Percentiles rank a stretch among this genome's conserved stretches.
phyloP scores from a whole-genome alignment of 768 basidiomycete genomes.

The Galerina marginata region DNA sequence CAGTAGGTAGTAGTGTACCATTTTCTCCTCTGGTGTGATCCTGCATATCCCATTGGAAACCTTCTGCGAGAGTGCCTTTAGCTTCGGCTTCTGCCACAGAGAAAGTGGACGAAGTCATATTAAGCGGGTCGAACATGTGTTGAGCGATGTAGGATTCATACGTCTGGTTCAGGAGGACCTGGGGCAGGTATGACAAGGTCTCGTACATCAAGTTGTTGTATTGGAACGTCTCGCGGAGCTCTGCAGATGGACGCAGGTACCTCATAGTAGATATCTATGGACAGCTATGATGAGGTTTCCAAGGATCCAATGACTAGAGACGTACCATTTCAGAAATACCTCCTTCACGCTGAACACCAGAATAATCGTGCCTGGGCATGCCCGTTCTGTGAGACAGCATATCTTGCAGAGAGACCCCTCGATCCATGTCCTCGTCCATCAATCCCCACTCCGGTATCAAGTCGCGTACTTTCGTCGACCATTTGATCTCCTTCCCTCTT shows the following conservation, averaged over 20 bases:
- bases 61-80: slow-evolving; percentile 40
- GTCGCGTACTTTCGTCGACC: slow-evolving; percentile 42
- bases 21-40: slow-evolving; percentile 35
- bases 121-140: slow-evolving; percentile 43
- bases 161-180: slow-evolving; percentile 42
- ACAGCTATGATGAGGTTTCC: background rate
- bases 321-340: slow-evolving; percentile 42
- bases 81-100: slow-evolving; percentile 41
- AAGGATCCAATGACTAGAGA: background rate
- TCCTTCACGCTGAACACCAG: slow-evolving; percentile 33
- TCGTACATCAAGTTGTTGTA: slow-evolving; percentile 55
- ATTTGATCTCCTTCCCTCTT: slow-evolving; percentile 35
- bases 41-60: slow-evolving; percentile 39
- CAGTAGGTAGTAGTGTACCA: slow-evolving; percentile 38
- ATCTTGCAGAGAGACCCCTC: slow-evolving; percentile 43
- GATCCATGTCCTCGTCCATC: slow-evolving; percentile 41
- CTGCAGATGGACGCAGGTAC: slow-evolving; percentile 45
- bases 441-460: slow-evolving; percentile 47
- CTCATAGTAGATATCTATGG: slow-evolving; percentile 41
- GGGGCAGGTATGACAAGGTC: slow-evolving; percentile 44
- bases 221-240: slow-evolving; percentile 46
- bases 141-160: slow-evolving; percentile 45
- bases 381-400: slow-evolving; percentile 50
- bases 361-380: slow-evolving; percentile 50
- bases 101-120: slow-evolving; percentile 46